Conservation (phyloP, 163 green algal genomes). For the Chlamydomonas reinhardtii region DNA sequence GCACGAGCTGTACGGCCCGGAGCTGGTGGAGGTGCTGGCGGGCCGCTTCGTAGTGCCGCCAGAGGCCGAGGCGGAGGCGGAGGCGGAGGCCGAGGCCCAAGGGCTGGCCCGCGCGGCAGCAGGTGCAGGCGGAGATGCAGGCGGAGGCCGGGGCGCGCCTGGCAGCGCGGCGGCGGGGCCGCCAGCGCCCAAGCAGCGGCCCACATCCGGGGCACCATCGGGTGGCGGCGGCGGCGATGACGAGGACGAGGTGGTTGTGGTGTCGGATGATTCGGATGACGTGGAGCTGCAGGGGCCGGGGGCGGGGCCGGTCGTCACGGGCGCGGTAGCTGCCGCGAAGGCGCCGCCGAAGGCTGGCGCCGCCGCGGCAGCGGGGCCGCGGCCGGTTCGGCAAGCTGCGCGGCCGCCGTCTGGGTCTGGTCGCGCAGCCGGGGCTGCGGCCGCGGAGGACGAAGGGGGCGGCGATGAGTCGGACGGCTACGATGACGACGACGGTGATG, state of each 20-base stretch:
- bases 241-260: too few species aligned
- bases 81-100: background rate
- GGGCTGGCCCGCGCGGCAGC: background rate
- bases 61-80: background rate
- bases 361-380: background rate
- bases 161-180: background rate
- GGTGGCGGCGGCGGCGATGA: too few species aligned
- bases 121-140: background rate
- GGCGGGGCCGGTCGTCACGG: too few species aligned
- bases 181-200: too few species aligned
- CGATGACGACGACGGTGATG: background rate
- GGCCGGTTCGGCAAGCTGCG: too few species aligned
- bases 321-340: background rate
- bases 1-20: conserved; percentile 35
- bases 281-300: too few species aligned
- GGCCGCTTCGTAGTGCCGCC: conserved; percentile 4
- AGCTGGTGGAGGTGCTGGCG: conserved; percentile 30
- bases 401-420: background rate
- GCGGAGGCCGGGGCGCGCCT: too few species aligned
- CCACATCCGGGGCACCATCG: too few species aligned
- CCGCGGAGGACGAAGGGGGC: background rate
- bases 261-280: too few species aligned
- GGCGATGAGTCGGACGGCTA: background rate
- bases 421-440: background rate
- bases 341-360: background rate